Conservation (phyloP, 1,139 yeast species). For the Eremothecium gossypii region DNA sequence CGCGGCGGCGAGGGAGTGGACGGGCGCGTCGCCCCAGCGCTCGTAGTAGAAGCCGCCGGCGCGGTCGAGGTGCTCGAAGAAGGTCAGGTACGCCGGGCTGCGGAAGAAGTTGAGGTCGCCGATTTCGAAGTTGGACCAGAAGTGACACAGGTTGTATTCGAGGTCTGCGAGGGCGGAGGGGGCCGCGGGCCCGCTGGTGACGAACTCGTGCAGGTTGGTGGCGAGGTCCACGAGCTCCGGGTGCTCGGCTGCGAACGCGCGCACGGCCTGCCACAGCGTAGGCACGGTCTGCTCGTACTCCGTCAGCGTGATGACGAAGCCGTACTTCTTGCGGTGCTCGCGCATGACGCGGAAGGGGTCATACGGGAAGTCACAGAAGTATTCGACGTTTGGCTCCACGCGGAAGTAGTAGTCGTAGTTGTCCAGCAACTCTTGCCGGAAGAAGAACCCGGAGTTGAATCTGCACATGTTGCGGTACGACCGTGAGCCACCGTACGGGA, state of each 20-base stretch:
- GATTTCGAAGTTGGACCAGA: slow-evolving; percentile 92
- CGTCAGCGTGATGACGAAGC: slow-evolving; percentile 68
- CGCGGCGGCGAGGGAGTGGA: slow-evolving; percentile 71
- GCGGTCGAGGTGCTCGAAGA: slow-evolving; percentile 57
- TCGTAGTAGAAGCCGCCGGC: slow-evolving; percentile 85
- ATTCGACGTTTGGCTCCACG: slow-evolving; percentile 85
- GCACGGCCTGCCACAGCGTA: slow-evolving; percentile 70
- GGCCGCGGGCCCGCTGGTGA: slow-evolving; percentile 50
- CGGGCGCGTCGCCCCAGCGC: slow-evolving; percentile 99
- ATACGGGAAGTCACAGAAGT: slow-evolving; percentile 68
- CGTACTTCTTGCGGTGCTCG: slow-evolving; percentile 63
- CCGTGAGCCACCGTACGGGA: slow-evolving; percentile 67
- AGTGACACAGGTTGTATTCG: slow-evolving; percentile 82
- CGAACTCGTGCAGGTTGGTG: slow-evolving; percentile 58
- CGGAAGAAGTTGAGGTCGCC: slow-evolving; percentile 75
- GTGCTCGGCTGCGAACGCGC: slow-evolving; percentile 47
- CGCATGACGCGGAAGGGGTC: slow-evolving; percentile 85
- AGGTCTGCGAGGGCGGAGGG: slow-evolving; percentile 23
- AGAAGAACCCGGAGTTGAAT: slow-evolving; percentile 76
- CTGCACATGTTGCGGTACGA: slow-evolving; percentile 82
- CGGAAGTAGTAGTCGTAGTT: slow-evolving; percentile 83
- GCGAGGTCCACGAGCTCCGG: slow-evolving; percentile 54
- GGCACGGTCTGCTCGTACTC: slow-evolving; percentile 83
- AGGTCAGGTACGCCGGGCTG: slow-evolving; percentile 57
- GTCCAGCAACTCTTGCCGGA: slow-evolving; percentile 55